Conservation (phyloP, 176 grass and related monocot genomes). For the Aegilops umbellulata region DNA sequence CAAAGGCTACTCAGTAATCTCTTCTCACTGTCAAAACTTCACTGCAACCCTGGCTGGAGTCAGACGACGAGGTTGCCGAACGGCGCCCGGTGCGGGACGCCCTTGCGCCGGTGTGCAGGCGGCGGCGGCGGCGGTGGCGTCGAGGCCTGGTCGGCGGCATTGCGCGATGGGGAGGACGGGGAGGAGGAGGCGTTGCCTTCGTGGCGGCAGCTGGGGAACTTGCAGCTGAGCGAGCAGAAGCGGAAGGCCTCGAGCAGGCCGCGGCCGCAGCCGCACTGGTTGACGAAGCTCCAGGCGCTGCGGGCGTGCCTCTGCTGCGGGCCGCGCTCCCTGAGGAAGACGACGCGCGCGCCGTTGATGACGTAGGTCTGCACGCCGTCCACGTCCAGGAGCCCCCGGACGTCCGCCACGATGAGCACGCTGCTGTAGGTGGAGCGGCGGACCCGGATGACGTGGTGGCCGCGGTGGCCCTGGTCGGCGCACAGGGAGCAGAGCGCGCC, state of each 20-base stretch:
- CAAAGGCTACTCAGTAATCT: conserved; percentile 10
- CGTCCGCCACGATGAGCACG: conserved; percentile 77
- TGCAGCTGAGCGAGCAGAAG: conserved; percentile 98
- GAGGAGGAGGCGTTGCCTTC: neutral
- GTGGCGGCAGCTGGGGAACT: conserved; percentile 40
- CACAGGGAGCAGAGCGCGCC: conserved; percentile 76
- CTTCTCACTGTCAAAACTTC: conserved; percentile 1
- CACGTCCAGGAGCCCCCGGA: conserved; percentile 78
- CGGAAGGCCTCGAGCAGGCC: conserved; percentile 87
- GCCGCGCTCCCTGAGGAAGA: conserved; percentile 89
- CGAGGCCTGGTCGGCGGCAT: conserved; percentile 41
- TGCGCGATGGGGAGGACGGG: conserved; percentile 13
- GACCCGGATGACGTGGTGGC: conserved; percentile 68
- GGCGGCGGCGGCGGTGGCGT: conserved; percentile 57
- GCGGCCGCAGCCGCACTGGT: conserved; percentile 80
- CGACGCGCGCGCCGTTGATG: conserved; percentile 92
- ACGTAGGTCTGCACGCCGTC: conserved; percentile 94
- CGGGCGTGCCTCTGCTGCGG: conserved; percentile 60
- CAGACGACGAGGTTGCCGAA: conserved; percentile 66
- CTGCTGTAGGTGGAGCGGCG: conserved; percentile 90
- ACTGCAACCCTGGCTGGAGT: conserved; percentile 14
- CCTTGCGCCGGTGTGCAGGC: conserved; percentile 67
- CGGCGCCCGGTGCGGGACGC: conserved; percentile 73
- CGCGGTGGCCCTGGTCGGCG: conserved; percentile 49
- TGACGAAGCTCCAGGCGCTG: conserved; percentile 17